Evolutionary conservation across 345 rosid species (phyloP).

Genomic region (Pugionium cornutum): DNA sequence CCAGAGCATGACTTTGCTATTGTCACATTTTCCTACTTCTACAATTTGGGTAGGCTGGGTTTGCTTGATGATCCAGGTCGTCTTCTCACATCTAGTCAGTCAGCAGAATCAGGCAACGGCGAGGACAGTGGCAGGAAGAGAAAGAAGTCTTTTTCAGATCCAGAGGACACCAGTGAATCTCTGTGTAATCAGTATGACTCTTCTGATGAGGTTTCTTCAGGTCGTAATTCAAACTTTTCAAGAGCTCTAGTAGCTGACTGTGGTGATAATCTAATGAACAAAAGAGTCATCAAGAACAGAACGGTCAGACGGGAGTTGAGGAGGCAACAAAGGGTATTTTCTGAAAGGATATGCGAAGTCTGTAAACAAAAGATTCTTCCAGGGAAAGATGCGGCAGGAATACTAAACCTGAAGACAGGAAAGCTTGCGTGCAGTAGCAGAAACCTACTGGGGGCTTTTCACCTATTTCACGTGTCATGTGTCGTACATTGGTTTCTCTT

Average conservation of each 20-base stretch:
- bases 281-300: conserved; percentile 61
- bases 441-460: conserved; percentile 85
- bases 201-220: conserved; percentile 67
- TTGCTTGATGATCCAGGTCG: conserved; percentile 56
- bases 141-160: conserved; percentile 76
- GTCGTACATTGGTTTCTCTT: conserved; percentile 88
- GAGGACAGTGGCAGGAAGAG: conserved; percentile 51
- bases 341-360: conserved; percentile 87
- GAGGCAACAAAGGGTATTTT: conserved; percentile 71
- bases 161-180: conserved; percentile 70
- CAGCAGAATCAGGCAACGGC: conserved; percentile 42
- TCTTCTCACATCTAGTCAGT: conserved; percentile 54
- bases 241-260: conserved; percentile 51
- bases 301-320: conserved; percentile 72
- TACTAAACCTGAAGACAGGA: conserved; percentile 75
- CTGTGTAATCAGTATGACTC: conserved; percentile 61
- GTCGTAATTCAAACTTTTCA: conserved; percentile 49
- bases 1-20: conserved; percentile 74
- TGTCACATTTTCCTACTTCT: conserved; percentile 58
- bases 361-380: conserved; percentile 94
- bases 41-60: conserved; percentile 75
- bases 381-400: conserved; percentile 78
- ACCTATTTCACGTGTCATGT: conserved; percentile 87
- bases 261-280: conserved; percentile 61
- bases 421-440: conserved; percentile 80